These are phyloP conservation scores for Colletotrichum filicis DNA, from an alignment of 2,329 filamentous ascomycete species.

Conservation along the genomic window DNA sequence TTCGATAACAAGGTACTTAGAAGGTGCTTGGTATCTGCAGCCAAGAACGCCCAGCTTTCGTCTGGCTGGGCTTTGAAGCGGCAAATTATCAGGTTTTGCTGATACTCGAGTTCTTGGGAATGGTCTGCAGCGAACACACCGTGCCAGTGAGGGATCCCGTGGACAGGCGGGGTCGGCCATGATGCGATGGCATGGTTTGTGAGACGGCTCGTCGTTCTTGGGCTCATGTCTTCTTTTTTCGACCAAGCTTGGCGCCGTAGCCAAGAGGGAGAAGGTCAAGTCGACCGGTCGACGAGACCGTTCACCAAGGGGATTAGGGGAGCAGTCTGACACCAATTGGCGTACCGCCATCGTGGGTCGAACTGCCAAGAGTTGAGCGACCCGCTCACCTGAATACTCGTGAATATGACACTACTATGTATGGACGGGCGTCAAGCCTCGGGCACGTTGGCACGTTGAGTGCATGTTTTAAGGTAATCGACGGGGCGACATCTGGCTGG, in stretches of 20 bases:
- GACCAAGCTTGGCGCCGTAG: constrained; percentile 23
- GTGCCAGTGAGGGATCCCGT: not conserved
- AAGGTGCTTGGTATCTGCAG: constrained; percentile 32
- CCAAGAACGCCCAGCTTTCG: constrained; percentile 31
- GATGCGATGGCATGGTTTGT: constrained; percentile 30
- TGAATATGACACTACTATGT: not conserved
- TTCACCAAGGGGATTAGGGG: not conserved
- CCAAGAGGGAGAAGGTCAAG: not conserved
- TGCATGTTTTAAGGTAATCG: constrained; percentile 26
- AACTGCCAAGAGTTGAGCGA: constrained; percentile 27
- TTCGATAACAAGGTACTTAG: too few species aligned
- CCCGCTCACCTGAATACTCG: constrained; percentile 25
- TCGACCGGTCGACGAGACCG: not conserved
- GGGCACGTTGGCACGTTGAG: constrained; percentile 25
- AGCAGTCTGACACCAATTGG: constrained; percentile 26
- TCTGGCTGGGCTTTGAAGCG: constrained; percentile 30
- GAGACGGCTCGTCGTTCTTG: constrained; percentile 23
- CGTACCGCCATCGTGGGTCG: constrained; percentile 30
- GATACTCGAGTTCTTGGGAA: not conserved
- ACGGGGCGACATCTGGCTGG: not conserved
- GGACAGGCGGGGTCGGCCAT: not conserved
- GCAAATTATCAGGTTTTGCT: constrained; percentile 23
- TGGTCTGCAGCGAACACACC: not conserved
- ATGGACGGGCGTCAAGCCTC: constrained; percentile 9
- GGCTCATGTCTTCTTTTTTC: constrained; percentile 2